Evolutionary conservation across 108 stramenopile species (phyloP), one percentile per base, ranked within the genome.

Genomic region (Cyclostephanos invisitatus): DNA sequence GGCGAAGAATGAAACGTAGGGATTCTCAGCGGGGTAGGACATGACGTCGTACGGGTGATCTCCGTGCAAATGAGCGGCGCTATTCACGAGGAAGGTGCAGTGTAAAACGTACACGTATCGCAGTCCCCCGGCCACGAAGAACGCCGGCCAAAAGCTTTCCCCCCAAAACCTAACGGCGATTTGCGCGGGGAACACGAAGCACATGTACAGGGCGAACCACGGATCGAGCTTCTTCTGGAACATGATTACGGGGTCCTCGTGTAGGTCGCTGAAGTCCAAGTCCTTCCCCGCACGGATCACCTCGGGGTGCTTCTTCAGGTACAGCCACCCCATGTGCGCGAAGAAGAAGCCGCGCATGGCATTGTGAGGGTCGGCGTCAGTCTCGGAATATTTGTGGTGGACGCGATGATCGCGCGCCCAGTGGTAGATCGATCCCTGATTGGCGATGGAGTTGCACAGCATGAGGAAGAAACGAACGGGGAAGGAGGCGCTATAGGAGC

Each of bases 261-360:
- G 58, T 32, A 99, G 67, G 66, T 99, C 99, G 14, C 85, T 83
- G 82, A 95, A 98, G 72, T 97, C 94, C 62, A 98, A 86, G 56
- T 96, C 89, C 28, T 92, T 86, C 42, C 98, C 99, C 8, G 97
- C 99, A 60, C 92, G 84, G 66, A 97, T 85, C 27, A 98, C 94
- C 67, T 86, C 97, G 5, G 92, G 93, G 77, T 98, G 91, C 84
- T 99, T 98, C 86, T 98, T 98, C 38, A 98, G 91, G 64, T 94
- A 90, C 21, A 99, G 86, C 99, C 99, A 99, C 53, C 99, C 99
- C 91, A 99, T 98, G 87, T 99, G 99, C 2, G 99, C 97, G 76
- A 96, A 98, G 87, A 98, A 99, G 85, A 99, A 99, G n/a, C 99
- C 99, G 2, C 98, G 87, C 48, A 83, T 94, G 70, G 99, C 98